Percentiles rank a stretch among this genome's conserved stretches.
Evolutionary conservation across 129 eudicot species (phyloP).

Genomic region (Apium graveolens): DNA sequence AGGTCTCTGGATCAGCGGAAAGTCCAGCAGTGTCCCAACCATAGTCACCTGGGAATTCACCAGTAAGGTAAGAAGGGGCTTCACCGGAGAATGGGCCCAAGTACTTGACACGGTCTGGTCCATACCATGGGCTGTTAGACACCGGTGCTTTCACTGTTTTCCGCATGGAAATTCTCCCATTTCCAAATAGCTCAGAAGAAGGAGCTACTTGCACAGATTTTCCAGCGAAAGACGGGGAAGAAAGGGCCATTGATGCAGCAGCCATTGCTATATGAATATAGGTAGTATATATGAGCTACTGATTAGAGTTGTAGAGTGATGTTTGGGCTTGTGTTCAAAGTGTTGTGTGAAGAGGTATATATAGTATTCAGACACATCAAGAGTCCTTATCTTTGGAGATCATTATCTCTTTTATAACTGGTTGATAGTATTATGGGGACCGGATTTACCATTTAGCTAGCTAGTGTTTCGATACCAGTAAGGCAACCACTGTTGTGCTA

Average conservation of each 20-base stretch:
- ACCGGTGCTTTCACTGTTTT: constrained; percentile 17
- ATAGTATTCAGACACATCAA: neutral
- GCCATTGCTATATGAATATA: no score
- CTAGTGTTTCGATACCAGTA: no score
- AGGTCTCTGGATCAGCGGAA: no score
- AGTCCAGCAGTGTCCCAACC: constrained; percentile 4
- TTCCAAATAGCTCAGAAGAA: constrained; percentile 16
- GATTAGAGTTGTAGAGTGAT: no score
- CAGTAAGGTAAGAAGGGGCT: constrained; percentile 7
- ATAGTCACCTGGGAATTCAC: constrained; percentile 7
- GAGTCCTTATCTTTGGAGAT: constrained; percentile 22
- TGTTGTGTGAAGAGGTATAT: neutral
- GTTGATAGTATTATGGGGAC: neutral
- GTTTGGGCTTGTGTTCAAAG: neutral
- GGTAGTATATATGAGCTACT: no score
- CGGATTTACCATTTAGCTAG: neutral
- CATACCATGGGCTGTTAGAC: constrained; percentile 9
- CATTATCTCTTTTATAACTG: constrained; percentile 8
- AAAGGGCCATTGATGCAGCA: no score
- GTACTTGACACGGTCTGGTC: constrained; percentile 6
- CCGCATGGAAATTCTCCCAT: constrained; percentile 31
- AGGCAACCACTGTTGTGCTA: no score
- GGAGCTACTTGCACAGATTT: no score
- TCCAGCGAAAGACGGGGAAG: no score
- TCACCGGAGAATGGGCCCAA: constrained; percentile 10